A percentile compares a stretch with the other conserved stretches of the same genome.
Conservation (phyloP, 768 basidiomycete genomes). For the Lyophyllum shimeji region DNA sequence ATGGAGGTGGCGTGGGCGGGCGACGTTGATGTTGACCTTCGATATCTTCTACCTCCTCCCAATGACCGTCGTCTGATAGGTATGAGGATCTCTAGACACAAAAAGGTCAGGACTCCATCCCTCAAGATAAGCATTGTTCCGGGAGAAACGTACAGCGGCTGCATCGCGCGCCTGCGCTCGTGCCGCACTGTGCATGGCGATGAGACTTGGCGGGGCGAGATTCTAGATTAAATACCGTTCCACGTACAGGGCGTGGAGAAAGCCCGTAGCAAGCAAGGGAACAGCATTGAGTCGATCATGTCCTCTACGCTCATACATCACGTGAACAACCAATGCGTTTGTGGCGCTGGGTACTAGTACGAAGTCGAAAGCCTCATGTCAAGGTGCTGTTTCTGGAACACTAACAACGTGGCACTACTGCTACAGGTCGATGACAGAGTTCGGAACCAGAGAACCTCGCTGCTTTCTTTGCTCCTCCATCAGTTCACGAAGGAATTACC, state of each 20-base stretch:
- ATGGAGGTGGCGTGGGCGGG: conserved; percentile 8
- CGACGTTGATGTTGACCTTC: conserved; percentile 13
- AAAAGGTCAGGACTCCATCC: background rate
- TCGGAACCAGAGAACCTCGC: background rate
- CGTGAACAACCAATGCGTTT: background rate
- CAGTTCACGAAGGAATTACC: conserved; percentile 17
- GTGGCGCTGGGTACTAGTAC: background rate
- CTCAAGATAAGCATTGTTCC: no score
- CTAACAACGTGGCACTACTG: background rate
- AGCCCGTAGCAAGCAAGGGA: background rate
- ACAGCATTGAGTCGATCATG: background rate
- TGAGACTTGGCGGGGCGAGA: background rate
- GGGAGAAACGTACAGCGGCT: background rate
- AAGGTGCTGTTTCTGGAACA: background rate
- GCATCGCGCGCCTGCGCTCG: background rate
- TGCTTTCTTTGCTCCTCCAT: background rate
- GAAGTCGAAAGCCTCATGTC: background rate
- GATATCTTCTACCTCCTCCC: conserved; percentile 33
- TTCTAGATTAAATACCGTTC: background rate
- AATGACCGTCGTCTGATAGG: conserved; percentile 22
- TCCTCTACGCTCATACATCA: background rate
- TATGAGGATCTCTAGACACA: conserved; percentile 6
- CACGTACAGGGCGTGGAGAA: background rate
- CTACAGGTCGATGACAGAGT: background rate
- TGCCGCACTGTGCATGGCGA: background rate